These are phyloP conservation scores for Lentinula aciculospora DNA, from an alignment of 768 basidiomycete species.

Conservation along the genomic window DNA sequence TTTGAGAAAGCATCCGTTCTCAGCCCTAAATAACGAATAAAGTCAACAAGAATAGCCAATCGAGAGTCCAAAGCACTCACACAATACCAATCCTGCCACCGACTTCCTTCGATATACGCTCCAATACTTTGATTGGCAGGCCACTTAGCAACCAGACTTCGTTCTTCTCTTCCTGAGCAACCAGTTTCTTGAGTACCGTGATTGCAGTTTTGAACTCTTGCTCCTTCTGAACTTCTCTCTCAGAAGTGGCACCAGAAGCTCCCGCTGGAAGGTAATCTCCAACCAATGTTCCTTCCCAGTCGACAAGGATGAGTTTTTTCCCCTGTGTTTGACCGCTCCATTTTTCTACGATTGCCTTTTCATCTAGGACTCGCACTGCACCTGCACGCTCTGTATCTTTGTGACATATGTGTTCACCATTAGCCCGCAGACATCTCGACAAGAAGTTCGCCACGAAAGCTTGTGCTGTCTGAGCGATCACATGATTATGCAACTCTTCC, in stretches of 20 bases:
- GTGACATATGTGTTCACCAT: constrained; percentile 52
- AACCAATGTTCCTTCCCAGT: constrained; percentile 62
- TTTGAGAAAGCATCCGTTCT: constrained; percentile 86
- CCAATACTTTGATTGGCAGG: constrained; percentile 56
- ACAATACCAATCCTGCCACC: constrained; percentile 68
- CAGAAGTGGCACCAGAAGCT: constrained; percentile 48
- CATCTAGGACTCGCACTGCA: neutral
- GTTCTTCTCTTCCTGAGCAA: constrained; percentile 57
- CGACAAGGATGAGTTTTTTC: constrained; percentile 64
- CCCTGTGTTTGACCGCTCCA: constrained; percentile 51
- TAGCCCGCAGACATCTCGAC: constrained; percentile 64
- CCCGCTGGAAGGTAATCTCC: constrained; percentile 2
- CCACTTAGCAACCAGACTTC: constrained; percentile 84
- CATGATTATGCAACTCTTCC: constrained; percentile 77
- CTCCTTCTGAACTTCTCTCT: constrained; percentile 8
- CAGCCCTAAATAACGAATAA: constrained; percentile 43
- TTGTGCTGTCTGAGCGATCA: constrained; percentile 83
- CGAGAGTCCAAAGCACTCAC: constrained; percentile 31
- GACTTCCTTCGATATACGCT: constrained; percentile 51
- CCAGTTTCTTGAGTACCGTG: constrained; percentile 47
- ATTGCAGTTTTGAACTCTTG: constrained; percentile 34
- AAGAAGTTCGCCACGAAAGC: constrained; percentile 78
- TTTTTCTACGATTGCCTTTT: constrained; percentile 44
- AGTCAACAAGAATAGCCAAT: constrained; percentile 2
- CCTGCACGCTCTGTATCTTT: neutral